A percentile compares a stretch with the other conserved stretches of the same genome.
Evolutionary conservation across 1,284 basidiomycete genomes (phyloP).

Genomic region (Cryptococcus sp.): DNA sequence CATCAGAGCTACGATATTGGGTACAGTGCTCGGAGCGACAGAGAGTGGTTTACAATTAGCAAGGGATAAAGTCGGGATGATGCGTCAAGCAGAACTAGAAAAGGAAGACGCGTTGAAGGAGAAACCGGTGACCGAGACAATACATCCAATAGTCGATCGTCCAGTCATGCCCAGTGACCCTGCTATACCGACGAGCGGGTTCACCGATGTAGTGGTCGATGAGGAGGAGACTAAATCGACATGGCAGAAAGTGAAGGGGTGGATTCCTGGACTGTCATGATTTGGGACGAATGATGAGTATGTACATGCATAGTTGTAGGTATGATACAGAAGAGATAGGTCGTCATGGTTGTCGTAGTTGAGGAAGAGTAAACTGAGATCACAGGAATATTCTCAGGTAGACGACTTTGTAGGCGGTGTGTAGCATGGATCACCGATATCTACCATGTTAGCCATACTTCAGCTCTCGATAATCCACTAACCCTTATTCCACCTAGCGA

Average conservation of each 20-base stretch:
- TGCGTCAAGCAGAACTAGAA: background rate
- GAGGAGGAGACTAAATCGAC: background rate
- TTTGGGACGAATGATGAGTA: background rate
- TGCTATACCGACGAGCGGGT: background rate
- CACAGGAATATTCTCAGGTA: no score
- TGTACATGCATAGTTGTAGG: background rate
- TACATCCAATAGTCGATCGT: background rate
- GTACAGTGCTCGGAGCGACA: constrained; percentile 28
- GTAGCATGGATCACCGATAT: no score
- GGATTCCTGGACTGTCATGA: background rate
- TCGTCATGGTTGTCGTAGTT: no score
- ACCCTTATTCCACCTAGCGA: constrained; percentile 39
- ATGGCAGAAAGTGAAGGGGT: background rate
- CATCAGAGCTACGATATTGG: constrained; percentile 31
- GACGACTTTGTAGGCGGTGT: no score
- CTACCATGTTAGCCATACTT: no score
- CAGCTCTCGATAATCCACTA: constrained; percentile 1
- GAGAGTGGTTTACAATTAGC: constrained; percentile 7
- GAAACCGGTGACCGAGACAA: background rate
- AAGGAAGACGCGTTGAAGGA: background rate
- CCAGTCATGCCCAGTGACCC: background rate
- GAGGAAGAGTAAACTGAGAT: no score
- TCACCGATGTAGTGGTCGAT: background rate
- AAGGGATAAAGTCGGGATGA: background rate
- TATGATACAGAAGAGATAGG: no score